These are phyloP conservation scores for Cyberlindnera mrakii DNA, from an alignment of 805 yeast species.

Conservation along the genomic window DNA sequence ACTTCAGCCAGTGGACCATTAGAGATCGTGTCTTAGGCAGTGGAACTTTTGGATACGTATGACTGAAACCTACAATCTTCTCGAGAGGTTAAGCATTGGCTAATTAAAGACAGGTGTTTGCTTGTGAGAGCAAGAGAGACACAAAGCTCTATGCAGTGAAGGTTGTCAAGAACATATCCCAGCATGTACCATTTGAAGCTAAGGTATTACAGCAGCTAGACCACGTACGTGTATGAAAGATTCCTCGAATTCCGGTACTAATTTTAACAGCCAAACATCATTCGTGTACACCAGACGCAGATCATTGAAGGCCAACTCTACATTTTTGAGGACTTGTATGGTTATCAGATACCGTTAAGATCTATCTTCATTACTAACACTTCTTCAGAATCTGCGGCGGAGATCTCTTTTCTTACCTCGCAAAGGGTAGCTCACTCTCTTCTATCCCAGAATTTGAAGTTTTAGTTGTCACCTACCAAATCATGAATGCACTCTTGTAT, in stretches of 20 bases:
- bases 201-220: slow-evolving; percentile 31
- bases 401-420: slow-evolving; percentile 50
- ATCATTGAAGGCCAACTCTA: slow-evolving; percentile 27
- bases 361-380: slow-evolving; percentile 1
- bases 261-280: slow-evolving; percentile 39
- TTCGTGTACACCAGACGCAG: slow-evolving; percentile 35
- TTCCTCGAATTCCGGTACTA: too few species aligned
- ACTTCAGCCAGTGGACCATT: slow-evolving; percentile 36
- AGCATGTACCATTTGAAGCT: slow-evolving; percentile 35
- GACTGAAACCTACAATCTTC: slow-evolving; percentile 2
- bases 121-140: slow-evolving; percentile 25
- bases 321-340: slow-evolving; percentile 40
- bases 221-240: slow-evolving; percentile 30
- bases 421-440: slow-evolving; percentile 32
- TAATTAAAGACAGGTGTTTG: slow-evolving; percentile 21
- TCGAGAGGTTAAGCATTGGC: slow-evolving; percentile 1
- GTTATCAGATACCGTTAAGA: not conserved
- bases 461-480: slow-evolving; percentile 47
- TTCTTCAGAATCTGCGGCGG: slow-evolving; percentile 41
- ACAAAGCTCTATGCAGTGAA: slow-evolving; percentile 44
- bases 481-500: slow-evolving; percentile 51
- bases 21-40: slow-evolving; percentile 38
- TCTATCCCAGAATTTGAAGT: slow-evolving; percentile 50
- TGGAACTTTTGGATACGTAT: slow-evolving; percentile 56
- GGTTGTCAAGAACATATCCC: slow-evolving; percentile 28